These are phyloP conservation scores for Medicago lupulina DNA, from an alignment of 306 rosid genomes.

Conservation along the genomic window DNA sequence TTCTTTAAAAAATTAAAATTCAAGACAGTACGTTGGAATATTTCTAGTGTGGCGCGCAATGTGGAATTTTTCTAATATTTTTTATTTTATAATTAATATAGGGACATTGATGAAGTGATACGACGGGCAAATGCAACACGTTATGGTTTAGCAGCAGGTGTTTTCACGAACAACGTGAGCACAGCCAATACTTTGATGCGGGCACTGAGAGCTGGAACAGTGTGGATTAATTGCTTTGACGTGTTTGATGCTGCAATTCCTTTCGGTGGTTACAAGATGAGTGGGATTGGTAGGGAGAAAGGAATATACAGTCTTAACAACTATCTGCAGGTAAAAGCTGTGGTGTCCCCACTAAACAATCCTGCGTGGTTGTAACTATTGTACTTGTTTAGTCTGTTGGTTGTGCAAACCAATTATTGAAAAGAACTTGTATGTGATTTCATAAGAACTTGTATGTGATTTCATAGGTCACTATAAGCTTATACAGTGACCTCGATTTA, in stretches of 20 bases:
- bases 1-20: neutral
- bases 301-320: constrained; percentile 83
- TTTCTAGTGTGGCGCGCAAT: neutral
- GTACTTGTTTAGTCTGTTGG: neutral
- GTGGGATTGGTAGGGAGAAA: constrained; percentile 88
- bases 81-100: neutral
- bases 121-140: constrained; percentile 65
- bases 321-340: constrained; percentile 91
- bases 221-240: constrained; percentile 92
- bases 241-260: constrained; percentile 97
- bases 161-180: constrained; percentile 67
- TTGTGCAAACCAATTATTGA: neutral
- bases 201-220: constrained; percentile 78
- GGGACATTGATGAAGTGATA: constrained; percentile 78
- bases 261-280: constrained; percentile 97
- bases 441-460: neutral
- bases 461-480: neutral
- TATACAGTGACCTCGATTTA: neutral
- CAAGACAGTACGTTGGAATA: neutral
- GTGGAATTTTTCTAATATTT: neutral
- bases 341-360: constrained; percentile 69
- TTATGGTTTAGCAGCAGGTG: constrained; percentile 90
- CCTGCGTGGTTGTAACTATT: constrained; percentile 75
- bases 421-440: neutral
- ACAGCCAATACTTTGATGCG: constrained; percentile 76